These are phyloP conservation scores for Spencermartinsiella ligniputridi DNA, from an alignment of 1,139 yeast genomes.

Conservation along the genomic window DNA sequence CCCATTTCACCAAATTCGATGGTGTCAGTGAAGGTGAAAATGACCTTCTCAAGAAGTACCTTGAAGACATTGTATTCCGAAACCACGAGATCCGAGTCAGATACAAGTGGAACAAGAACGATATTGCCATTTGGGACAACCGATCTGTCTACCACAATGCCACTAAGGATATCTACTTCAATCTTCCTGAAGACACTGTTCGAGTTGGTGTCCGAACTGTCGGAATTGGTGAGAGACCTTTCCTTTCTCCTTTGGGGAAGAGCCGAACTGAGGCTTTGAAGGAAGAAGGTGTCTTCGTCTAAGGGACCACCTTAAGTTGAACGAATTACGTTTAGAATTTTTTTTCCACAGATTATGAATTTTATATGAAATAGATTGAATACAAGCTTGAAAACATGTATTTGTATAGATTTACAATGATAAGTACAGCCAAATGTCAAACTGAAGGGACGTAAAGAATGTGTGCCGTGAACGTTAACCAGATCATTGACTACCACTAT, in stretches of 20 bases:
- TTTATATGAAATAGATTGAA: no score
- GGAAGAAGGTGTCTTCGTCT: conserved; percentile 4
- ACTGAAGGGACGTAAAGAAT: background rate
- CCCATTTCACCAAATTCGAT: conserved; percentile 39
- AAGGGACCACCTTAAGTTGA: no score
- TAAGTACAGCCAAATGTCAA: no score
- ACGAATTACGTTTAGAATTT: no score
- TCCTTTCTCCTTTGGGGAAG: conserved; percentile 16
- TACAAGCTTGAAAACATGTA: background rate
- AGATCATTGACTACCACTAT: background rate
- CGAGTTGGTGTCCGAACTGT: conserved; percentile 29
- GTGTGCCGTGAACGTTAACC: background rate
- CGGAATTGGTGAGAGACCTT: conserved; percentile 29
- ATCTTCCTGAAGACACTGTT: conserved; percentile 6
- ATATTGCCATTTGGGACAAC: conserved; percentile 46
- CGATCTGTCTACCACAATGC: conserved; percentile 33
- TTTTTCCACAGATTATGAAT: no score
- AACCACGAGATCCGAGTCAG: conserved; percentile 35
- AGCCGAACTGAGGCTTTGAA: conserved; percentile 16
- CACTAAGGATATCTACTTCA: conserved; percentile 14
- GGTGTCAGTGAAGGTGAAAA: conserved; percentile 40
- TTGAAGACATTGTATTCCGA: conserved; percentile 15
- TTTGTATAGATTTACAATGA: no score
- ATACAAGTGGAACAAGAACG: conserved; percentile 51
- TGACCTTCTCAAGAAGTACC: conserved; percentile 17